phyloP scores from a whole-genome alignment of 768 basidiomycete genomes.

The Candolleomyces efflorescens region DNA sequence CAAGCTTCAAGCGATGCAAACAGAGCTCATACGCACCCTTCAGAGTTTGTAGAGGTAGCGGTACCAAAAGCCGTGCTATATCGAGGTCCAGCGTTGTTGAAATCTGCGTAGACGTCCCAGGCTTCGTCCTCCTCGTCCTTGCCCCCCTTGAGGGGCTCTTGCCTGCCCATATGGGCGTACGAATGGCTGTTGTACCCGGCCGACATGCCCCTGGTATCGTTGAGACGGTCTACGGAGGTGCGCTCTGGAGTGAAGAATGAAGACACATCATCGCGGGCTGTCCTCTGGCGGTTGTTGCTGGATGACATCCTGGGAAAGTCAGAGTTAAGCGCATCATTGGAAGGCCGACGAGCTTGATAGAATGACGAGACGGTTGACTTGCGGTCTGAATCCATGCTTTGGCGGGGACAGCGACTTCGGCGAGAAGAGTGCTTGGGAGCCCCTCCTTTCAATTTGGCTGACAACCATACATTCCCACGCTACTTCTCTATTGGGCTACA shows the following conservation, averaged over 20 bases:
- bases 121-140: slow-evolving; percentile 59
- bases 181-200: slow-evolving; percentile 75
- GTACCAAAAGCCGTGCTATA: slow-evolving; percentile 50
- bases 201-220: slow-evolving; percentile 29
- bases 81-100: slow-evolving; percentile 79
- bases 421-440: slow-evolving; percentile 2
- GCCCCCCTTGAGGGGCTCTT: slow-evolving; percentile 77
- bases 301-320: slow-evolving; percentile 32
- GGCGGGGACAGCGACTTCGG: neutral
- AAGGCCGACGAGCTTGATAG: slow-evolving; percentile 59
- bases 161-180: slow-evolving; percentile 63
- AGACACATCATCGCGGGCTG: slow-evolving; percentile 55
- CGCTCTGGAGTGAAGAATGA: slow-evolving; percentile 60
- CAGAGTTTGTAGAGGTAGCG: slow-evolving; percentile 18
- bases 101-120: slow-evolving; percentile 87
- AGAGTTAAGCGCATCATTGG: slow-evolving; percentile 58
- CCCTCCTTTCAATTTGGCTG: no score
- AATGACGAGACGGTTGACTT: slow-evolving; percentile 80
- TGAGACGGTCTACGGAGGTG: slow-evolving; percentile 46
- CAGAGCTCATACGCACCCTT: slow-evolving; percentile 38
- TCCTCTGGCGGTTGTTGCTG: slow-evolving; percentile 31
- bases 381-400: slow-evolving; percentile 68
- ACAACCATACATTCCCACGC: no score
- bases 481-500: no score
- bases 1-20: neutral